Conservation (phyloP, 106 monocot genomes). For the Vanilla planifolia region DNA sequence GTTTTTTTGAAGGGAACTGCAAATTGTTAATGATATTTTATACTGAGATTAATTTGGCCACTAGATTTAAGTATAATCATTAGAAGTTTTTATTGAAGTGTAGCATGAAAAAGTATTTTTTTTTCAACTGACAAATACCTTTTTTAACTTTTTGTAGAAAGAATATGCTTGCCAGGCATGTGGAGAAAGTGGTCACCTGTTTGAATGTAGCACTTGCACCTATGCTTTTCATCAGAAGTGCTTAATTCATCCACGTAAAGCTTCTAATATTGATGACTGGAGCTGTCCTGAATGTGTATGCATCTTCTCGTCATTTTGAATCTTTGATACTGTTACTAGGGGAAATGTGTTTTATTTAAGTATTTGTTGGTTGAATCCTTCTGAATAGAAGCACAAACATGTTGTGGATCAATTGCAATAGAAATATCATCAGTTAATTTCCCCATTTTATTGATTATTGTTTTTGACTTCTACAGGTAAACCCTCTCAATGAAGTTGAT, state of each 20-base stretch:
- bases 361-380: not conserved
- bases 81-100: not conserved
- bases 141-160: conserved; percentile 37
- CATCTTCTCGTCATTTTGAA: not conserved
- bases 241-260: conserved; percentile 54
- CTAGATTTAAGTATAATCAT: not conserved
- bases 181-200: conserved; percentile 63
- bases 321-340: not conserved
- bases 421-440: no score
- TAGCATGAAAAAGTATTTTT: not conserved
- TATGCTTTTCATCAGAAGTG: conserved; percentile 81
- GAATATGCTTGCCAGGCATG: conserved; percentile 79
- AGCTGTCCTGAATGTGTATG: conserved; percentile 98
- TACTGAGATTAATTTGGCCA: not conserved
- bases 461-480: conserved; percentile 46
- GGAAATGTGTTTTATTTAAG: not conserved
- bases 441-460: not conserved
- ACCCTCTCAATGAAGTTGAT: conserved; percentile 70
- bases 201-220: conserved; percentile 72
- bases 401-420: not conserved
- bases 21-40: not conserved
- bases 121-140: not conserved
- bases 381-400: not conserved
- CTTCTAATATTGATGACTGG: conserved; percentile 44
- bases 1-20: no score